phyloP scores from a whole-genome alignment of 805 yeast species.

The Kluyveromyces dobzhanskii region DNA sequence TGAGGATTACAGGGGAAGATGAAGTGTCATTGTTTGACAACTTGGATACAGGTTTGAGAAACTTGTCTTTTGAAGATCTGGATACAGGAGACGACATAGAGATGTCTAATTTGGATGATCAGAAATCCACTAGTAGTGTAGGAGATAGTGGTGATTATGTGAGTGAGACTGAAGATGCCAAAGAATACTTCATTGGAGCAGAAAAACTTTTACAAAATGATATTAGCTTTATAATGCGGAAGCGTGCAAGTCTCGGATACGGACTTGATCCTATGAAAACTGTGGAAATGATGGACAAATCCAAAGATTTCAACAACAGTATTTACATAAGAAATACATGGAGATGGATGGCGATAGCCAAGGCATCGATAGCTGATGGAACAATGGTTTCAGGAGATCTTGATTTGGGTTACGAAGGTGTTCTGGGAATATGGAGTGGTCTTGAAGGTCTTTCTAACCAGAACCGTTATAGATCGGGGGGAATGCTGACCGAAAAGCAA shows the following conservation, averaged over 20 bases:
- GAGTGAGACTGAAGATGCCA: constrained; percentile 15
- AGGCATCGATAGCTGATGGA: constrained; percentile 53
- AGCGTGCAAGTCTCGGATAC: constrained; percentile 67
- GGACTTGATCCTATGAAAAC: constrained; percentile 61
- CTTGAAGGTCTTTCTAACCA: constrained; percentile 43
- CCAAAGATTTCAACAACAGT: constrained; percentile 41
- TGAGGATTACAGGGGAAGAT: constrained; percentile 16
- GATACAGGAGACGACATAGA: constrained; percentile 16
- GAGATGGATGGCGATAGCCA: constrained; percentile 82
- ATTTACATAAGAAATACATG: constrained; percentile 70
- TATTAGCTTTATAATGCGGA: constrained; percentile 61
- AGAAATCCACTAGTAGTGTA: constrained; percentile 3
- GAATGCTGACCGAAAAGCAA: constrained; percentile 25
- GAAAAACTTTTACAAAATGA: constrained; percentile 55
- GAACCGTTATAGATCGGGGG: constrained; percentile 35
- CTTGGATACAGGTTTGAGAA: constrained; percentile 14
- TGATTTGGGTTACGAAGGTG: constrained; percentile 84
- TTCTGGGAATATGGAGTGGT: constrained; percentile 84
- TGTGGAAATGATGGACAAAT: constrained; percentile 46
- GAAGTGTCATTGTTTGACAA: constrained; percentile 16
- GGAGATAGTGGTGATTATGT: constrained; percentile 7
- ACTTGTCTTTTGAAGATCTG: constrained; percentile 26
- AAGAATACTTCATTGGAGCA: constrained; percentile 25
- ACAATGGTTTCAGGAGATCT: constrained; percentile 60
- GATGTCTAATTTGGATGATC: neutral